Evolutionary conservation across 2,329 filamentous ascomycete species (phyloP).

Genomic region (Colletotrichum euphorbiae): DNA sequence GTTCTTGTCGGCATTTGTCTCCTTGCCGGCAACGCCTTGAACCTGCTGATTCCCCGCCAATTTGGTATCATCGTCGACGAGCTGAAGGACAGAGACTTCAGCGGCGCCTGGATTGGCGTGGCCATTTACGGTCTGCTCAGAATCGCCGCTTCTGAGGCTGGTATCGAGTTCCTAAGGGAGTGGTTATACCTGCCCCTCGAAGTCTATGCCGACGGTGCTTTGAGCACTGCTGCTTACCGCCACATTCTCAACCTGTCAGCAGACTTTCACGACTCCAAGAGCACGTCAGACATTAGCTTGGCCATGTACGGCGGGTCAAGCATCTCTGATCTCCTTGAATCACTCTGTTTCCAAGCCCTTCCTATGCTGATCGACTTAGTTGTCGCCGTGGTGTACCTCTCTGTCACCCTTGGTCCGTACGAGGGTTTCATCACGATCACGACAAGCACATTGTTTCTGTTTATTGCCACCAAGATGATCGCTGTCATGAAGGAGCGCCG

Average conservation of each 20-base stretch:
- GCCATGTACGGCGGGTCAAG: conserved; percentile 66
- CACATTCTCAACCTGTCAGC: conserved; percentile 71
- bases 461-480: conserved; percentile 65
- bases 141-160: conserved; percentile 65
- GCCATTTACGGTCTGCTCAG: conserved; percentile 63
- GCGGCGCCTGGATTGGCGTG: conserved; percentile 63
- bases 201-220: conserved; percentile 65
- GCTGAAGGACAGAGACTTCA: conserved; percentile 53
- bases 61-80: conserved; percentile 83
- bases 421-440: conserved; percentile 72
- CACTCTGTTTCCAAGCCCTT: conserved; percentile 66
- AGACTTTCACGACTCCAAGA: conserved; percentile 72
- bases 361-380: conserved; percentile 71
- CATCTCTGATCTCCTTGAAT: conserved; percentile 68
- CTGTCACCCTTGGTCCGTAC: conserved; percentile 68
- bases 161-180: conserved; percentile 64
- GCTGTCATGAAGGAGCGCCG: conserved; percentile 61
- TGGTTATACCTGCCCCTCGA: conserved; percentile 70
- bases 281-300: conserved; percentile 68
- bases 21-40: conserved; percentile 76
- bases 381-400: conserved; percentile 70
- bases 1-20: conserved; percentile 75
- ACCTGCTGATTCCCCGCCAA: conserved; percentile 83
- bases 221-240: conserved; percentile 67
- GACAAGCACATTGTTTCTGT: conserved; percentile 67